A percentile compares a stretch with the other conserved stretches of the same genome.
phyloP scores from a whole-genome alignment of 2,329 filamentous ascomycete species.

The Cercospora janseana region DNA sequence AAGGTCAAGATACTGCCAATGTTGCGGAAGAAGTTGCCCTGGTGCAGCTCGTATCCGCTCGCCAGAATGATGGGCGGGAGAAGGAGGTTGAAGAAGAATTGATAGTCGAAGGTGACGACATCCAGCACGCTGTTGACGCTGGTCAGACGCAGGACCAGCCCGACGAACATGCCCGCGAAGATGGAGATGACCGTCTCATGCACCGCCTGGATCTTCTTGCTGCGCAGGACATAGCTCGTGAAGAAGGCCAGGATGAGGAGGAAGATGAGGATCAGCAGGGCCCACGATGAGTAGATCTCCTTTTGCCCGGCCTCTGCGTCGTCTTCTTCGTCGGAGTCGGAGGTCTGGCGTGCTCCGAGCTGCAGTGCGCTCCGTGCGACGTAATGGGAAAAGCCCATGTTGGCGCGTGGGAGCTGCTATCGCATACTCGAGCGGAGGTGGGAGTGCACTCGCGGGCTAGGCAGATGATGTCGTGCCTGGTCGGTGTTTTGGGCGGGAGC shows the following conservation, averaged over 20 bases:
- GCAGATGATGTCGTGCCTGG: neutral
- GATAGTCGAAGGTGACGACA: conserved; percentile 94
- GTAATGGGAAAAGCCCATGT: conserved; percentile 30
- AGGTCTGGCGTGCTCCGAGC: conserved; percentile 44
- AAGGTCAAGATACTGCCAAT: conserved; percentile 97
- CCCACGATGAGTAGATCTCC: conserved; percentile 95
- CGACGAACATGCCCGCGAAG: conserved; percentile 96
- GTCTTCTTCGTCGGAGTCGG: conserved; percentile 51
- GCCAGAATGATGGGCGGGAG: conserved; percentile 98
- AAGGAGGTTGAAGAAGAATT: conserved; percentile 98
- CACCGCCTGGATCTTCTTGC: conserved; percentile 93
- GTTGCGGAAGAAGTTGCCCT: conserved; percentile 98
- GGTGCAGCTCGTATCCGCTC: conserved; percentile 94
- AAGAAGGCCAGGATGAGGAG: conserved; percentile 93
- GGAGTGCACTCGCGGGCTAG: too few species aligned
- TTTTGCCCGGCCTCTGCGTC: conserved; percentile 81
- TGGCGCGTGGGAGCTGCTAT: conserved; percentile 31
- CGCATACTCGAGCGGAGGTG: conserved; percentile 29
- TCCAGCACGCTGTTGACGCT: conserved; percentile 81
- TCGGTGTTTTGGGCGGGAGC: too few species aligned
- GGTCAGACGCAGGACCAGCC: conserved; percentile 78
- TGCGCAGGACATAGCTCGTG: conserved; percentile 93
- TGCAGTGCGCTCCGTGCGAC: conserved; percentile 25
- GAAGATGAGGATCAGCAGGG: conserved; percentile 92
- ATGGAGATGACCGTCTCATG: conserved; percentile 98